Evolutionary conservation across 1,139 yeast species (phyloP).

Genomic region (Debaryomycetaceae sp.): DNA sequence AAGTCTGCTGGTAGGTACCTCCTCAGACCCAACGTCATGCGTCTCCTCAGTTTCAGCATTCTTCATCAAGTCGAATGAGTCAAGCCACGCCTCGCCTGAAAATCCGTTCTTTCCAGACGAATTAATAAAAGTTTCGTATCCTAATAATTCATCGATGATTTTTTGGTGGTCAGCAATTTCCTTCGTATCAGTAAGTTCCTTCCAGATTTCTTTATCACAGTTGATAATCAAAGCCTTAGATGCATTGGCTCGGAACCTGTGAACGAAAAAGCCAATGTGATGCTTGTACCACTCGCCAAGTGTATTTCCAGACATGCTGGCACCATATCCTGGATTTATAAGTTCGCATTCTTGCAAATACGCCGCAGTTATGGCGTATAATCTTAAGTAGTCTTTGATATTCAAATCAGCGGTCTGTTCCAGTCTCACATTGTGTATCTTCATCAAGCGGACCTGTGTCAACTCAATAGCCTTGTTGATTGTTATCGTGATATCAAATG

Average conservation of each 20-base stretch:
- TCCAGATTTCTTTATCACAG: constrained; percentile 78
- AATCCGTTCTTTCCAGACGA: constrained; percentile 20
- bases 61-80: constrained; percentile 27
- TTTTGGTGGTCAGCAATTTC: constrained; percentile 44
- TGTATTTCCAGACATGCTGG: constrained; percentile 46
- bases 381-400: constrained; percentile 54
- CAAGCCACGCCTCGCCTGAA: constrained; percentile 46
- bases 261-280: constrained; percentile 61
- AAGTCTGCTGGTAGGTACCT: neutral
- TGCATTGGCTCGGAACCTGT: constrained; percentile 53
- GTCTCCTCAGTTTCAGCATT: neutral
- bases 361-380: constrained; percentile 63
- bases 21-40: neutral
- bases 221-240: constrained; percentile 41
- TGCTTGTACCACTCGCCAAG: constrained; percentile 65
- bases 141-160: constrained; percentile 52
- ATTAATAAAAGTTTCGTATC: constrained; percentile 46
- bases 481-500: constrained; percentile 62
- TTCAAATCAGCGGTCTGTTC: constrained; percentile 62
- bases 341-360: constrained; percentile 84
- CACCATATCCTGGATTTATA: constrained; percentile 68
- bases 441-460: constrained; percentile 74
- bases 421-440: constrained; percentile 73
- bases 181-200: constrained; percentile 43
- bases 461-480: constrained; percentile 66